phyloP scores from a whole-genome alignment of 176 grass and related monocot genomes.

The Thalia dealbata region DNA sequence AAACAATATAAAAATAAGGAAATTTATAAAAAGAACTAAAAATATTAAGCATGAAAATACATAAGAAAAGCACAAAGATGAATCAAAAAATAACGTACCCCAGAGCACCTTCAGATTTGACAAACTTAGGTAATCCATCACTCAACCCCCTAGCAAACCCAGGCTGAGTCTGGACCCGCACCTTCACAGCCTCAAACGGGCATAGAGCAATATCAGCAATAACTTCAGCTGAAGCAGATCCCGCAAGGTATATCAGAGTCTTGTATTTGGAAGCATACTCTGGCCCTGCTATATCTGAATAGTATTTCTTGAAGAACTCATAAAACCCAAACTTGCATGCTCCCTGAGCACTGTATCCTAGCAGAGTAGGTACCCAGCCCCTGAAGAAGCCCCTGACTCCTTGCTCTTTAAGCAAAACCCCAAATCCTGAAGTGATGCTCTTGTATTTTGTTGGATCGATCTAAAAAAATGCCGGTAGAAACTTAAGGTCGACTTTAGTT shows the following conservation, averaged over 20 bases:
- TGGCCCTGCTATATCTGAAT: slow-evolving; percentile 8
- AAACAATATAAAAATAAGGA: slow-evolving; percentile 2
- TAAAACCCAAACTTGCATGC: slow-evolving; percentile 8
- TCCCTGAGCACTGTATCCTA: slow-evolving; percentile 3
- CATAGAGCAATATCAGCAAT: slow-evolving; percentile 8
- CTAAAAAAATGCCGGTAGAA: neutral
- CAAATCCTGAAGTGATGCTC: slow-evolving; percentile 11
- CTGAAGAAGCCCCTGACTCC: slow-evolving; percentile 9
- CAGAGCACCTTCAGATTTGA: slow-evolving; percentile 9
- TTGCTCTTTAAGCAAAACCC: slow-evolving; percentile 9
- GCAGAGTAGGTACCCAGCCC: slow-evolving; percentile 9
- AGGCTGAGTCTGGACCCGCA: slow-evolving; percentile 13
- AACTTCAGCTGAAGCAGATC: slow-evolving; percentile 1
- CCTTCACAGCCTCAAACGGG: slow-evolving; percentile 12
- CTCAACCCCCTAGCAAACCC: slow-evolving; percentile 13
- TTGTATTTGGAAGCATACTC: slow-evolving; percentile 1
- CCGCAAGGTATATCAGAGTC: slow-evolving; percentile 3
- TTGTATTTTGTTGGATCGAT: slow-evolving; percentile 9
- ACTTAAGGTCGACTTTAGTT: neutral
- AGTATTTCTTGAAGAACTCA: slow-evolving; percentile 13
- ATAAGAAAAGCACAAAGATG: neutral
- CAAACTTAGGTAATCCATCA: slow-evolving; percentile 14
- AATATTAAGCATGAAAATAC: neutral
- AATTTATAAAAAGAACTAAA: neutral
- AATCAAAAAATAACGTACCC: neutral